phyloP scores from a whole-genome alignment of 2,329 filamentous ascomycete genomes.

The Catunica adiposa region DNA sequence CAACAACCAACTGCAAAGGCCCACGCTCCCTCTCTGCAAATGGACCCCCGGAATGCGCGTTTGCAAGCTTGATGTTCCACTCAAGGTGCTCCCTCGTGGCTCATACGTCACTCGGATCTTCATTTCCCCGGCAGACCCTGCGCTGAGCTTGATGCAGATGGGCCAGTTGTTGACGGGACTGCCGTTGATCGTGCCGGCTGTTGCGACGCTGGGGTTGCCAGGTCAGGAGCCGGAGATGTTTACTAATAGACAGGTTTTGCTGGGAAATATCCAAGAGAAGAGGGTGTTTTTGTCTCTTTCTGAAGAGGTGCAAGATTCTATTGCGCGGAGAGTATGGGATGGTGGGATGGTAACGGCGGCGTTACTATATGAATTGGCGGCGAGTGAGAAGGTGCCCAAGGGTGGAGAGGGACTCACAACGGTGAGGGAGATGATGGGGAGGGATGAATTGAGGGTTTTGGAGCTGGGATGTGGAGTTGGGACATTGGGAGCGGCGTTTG shows the following conservation, averaged over 20 bases:
- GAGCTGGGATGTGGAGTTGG: slow-evolving; percentile 43
- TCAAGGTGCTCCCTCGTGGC: slow-evolving; percentile 13
- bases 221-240: slow-evolving; percentile 5
- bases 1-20: slow-evolving; percentile 19
- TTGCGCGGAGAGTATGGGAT: slow-evolving; percentile 44
- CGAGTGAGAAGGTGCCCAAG: background rate
- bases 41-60: slow-evolving; percentile 26
- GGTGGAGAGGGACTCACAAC: background rate
- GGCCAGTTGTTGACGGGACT: slow-evolving; percentile 9
- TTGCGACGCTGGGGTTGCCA: slow-evolving; percentile 7
- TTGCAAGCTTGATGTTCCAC: slow-evolving; percentile 20
- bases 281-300: slow-evolving; percentile 22
- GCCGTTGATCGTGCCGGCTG: slow-evolving; percentile 13
- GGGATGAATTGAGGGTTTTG: slow-evolving; percentile 22
- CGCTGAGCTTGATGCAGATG: slow-evolving; percentile 8
- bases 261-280: slow-evolving; percentile 14
- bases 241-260: slow-evolving; percentile 11
- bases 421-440: background rate
- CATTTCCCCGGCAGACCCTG: slow-evolving; percentile 13
- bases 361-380: slow-evolving; percentile 18
- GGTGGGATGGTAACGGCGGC: slow-evolving; percentile 33
- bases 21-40: slow-evolving; percentile 18
- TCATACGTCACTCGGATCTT: slow-evolving; percentile 13
- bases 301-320: slow-evolving; percentile 43
- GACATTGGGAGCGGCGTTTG: slow-evolving; percentile 35